Evolutionary conservation across 192 early-diverging fungal genomes (phyloP), one percentile per base, ranked within the genome.

Genomic region (Obelidium mucronatum): DNA sequence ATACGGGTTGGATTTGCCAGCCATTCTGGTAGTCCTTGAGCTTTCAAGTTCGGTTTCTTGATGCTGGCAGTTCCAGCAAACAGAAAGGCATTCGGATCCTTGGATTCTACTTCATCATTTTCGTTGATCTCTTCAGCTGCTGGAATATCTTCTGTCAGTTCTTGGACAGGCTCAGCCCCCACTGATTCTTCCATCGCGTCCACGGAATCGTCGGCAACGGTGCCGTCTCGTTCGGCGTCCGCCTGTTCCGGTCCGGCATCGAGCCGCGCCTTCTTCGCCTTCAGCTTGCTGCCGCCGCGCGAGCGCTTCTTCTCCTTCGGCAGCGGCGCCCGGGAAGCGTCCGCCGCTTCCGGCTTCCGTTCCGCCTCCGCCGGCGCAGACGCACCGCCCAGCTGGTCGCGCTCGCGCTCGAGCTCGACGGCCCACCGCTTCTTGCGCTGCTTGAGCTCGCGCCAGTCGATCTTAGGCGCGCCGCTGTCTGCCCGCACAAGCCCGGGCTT

Each of bases 21-120:
- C 97, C 97, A 98, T 44, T 86, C 79, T 1, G 97, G 96, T 40
- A 98, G 89, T 74, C 95, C 96, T 85, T 91, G 72, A 6, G 42
- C 44, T 54, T 78, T 80, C 1, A 73, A 35, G 5, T 54, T 66
- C 42, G 6, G 8, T 40, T 77, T 71, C 66, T 64, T 35, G 11
- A 15, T 35, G 17, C 13, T 13, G 0, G 55, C 5, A 24, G 30
- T 24, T 22, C 26, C 30, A 31, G 55, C 55, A 58, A 37, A 40
- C 42, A 48, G 24, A 2, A 3, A 44, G 1, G 74, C 30, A 22
- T 36, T 55, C 55, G 42, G 33, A 36, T 72, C 53, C 13, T 35
- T 24, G n/a, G 33, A n/a, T 36, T 72, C 44, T 1, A 34, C 22
- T 36, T 42, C 75, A 5, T 17, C 19, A 1, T 44, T 24, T 42